These are phyloP conservation scores for Panus rudis DNA, from an alignment of 768 basidiomycete genomes.

Conservation along the genomic window DNA sequence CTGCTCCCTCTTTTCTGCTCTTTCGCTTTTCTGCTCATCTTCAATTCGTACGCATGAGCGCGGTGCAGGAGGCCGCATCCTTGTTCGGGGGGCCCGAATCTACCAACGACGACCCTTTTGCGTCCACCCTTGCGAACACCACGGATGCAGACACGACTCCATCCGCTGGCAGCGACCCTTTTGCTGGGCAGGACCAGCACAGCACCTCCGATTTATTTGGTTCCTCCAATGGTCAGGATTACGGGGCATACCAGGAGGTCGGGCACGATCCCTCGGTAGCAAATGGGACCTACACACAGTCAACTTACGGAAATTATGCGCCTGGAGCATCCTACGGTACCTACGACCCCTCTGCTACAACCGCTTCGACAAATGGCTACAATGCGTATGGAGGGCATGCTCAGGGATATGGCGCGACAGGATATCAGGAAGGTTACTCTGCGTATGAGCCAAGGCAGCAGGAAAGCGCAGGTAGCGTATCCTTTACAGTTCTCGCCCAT, in stretches of 20 bases:
- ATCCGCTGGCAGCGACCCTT: slow-evolving; percentile 7
- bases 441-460: background rate
- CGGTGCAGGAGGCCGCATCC: slow-evolving; percentile 70
- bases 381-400: background rate
- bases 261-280: too few relatives aligned
- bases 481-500: background rate
- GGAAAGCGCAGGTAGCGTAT: background rate
- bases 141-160: slow-evolving; percentile 5
- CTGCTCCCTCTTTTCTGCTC: slow-evolving; percentile 6
- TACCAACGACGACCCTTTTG: slow-evolving; percentile 34
- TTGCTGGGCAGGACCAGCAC: slow-evolving; percentile 5
- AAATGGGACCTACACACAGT: too few relatives aligned
- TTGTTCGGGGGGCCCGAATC: slow-evolving; percentile 68
- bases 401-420: background rate
- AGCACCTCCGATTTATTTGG: slow-evolving; percentile 19
- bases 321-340: too few relatives aligned
- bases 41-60: slow-evolving; percentile 7
- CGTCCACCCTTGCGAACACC: slow-evolving; percentile 17
- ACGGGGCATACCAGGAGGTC: background rate
- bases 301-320: too few relatives aligned
- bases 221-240: background rate
- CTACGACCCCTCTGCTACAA: background rate
- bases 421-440: background rate
- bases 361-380: background rate
- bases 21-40: slow-evolving; percentile 6